Conservation (phyloP, 768 basidiomycete species). For the Royoungia palumana region DNA sequence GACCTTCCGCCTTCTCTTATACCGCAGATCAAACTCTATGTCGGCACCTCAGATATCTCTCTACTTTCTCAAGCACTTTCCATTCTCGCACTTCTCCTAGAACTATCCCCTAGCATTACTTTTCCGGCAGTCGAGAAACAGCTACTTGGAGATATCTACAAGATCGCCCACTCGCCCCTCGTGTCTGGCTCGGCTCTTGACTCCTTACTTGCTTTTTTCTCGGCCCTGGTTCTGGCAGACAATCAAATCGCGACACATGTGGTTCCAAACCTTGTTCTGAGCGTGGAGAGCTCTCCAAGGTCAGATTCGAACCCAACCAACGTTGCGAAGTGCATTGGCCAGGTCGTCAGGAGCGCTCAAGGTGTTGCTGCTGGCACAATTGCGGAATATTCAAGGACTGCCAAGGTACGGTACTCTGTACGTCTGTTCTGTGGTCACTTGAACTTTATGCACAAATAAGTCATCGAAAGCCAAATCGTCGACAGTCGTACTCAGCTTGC, state of each 20-base stretch:
- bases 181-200: slow-evolving; percentile 78
- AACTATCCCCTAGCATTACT: slow-evolving; percentile 59
- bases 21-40: slow-evolving; percentile 69
- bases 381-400: slow-evolving; percentile 75
- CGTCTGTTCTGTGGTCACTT: not conserved
- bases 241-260: slow-evolving; percentile 77
- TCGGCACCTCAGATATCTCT: slow-evolving; percentile 73
- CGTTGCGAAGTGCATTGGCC: slow-evolving; percentile 82
- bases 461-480: slow-evolving; percentile 62
- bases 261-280: slow-evolving; percentile 68
- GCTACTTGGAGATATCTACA: slow-evolving; percentile 61
- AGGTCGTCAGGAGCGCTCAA: slow-evolving; percentile 69
- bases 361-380: slow-evolving; percentile 79
- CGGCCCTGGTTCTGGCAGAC: slow-evolving; percentile 79
- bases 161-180: slow-evolving; percentile 73
- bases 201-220: slow-evolving; percentile 78
- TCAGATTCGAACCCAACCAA: slow-evolving; percentile 57
- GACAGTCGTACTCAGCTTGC: slow-evolving; percentile 74
- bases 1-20: slow-evolving; percentile 62
- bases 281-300: slow-evolving; percentile 62
- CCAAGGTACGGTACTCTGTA: slow-evolving; percentile 54
- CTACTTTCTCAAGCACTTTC: slow-evolving; percentile 70
- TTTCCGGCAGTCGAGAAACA: slow-evolving; percentile 79
- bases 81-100: slow-evolving; percentile 64
- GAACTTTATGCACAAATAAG: slow-evolving; percentile 32